These are phyloP conservation scores for Pseudevernia furfuracea DNA, from an alignment of 495 filamentous ascomycete species.

Conservation along the genomic window DNA sequence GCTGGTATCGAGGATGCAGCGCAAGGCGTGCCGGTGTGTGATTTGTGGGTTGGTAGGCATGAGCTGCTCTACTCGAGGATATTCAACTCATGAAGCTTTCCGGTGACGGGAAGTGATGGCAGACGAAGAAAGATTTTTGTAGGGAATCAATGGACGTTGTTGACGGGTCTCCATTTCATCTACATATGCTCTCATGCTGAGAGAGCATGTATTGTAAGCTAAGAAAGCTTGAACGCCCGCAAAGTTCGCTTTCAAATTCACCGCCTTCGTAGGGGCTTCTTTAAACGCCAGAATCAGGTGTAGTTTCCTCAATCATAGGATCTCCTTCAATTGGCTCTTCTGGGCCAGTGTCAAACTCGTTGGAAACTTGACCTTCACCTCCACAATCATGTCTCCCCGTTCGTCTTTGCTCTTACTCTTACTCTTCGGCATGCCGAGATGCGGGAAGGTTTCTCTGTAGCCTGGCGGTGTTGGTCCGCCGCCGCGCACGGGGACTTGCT, in stretches of 20 bases:
- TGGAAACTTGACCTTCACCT: slow-evolving; percentile 86
- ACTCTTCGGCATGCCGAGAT: slow-evolving; percentile 82
- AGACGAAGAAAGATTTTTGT: not conserved
- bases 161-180: not conserved
- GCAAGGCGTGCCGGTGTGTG: slow-evolving; percentile 79
- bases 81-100: slow-evolving; percentile 61
- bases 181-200: not conserved
- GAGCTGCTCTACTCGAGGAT: slow-evolving; percentile 94
- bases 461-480: slow-evolving; percentile 79
- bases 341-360: slow-evolving; percentile 61
- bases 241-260: not conserved
- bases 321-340: slow-evolving; percentile 70
- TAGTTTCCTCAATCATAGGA: slow-evolving; percentile 42
- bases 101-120: not conserved
- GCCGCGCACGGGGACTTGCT: slow-evolving; percentile 65
- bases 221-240: not conserved
- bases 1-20: slow-evolving; percentile 65
- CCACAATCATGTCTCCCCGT: slow-evolving; percentile 82
- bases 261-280: not conserved
- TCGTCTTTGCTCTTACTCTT: slow-evolving; percentile 59
- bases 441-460: slow-evolving; percentile 70
- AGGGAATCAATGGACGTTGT: not conserved
- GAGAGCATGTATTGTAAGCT: not conserved
- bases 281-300: not conserved
- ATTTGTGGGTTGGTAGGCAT: slow-evolving; percentile 91